These are phyloP conservation scores for Exophiala oligosperma DNA, from an alignment of 2,329 filamentous ascomycete species.

Conservation along the genomic window DNA sequence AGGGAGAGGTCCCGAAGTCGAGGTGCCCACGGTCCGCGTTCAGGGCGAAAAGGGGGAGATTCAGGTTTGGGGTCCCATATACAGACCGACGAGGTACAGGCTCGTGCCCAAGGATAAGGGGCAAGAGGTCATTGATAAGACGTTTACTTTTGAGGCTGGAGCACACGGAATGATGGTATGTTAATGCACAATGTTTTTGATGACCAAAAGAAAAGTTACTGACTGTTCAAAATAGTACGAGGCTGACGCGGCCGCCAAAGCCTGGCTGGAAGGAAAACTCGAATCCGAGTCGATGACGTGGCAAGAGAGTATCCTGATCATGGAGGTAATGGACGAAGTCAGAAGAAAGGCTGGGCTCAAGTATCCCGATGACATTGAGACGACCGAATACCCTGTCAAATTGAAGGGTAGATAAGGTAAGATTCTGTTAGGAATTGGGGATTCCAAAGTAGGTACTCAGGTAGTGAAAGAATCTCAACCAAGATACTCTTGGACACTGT, in stretches of 20 bases:
- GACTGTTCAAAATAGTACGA: slow-evolving; percentile 15
- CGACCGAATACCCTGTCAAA: slow-evolving; percentile 51
- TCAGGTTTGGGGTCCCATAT: slow-evolving; percentile 33
- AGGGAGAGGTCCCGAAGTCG: slow-evolving; percentile 20
- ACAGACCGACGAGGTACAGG: slow-evolving; percentile 58
- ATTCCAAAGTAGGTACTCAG: too few species aligned
- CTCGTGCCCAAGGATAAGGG: slow-evolving; percentile 68
- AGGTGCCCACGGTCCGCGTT: slow-evolving; percentile 30
- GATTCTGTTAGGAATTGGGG: too few species aligned
- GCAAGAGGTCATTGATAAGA: slow-evolving; percentile 30
- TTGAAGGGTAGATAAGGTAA: slow-evolving; percentile 4
- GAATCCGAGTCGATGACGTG: slow-evolving; percentile 80
- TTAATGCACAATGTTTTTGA: neutral
- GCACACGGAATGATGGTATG: slow-evolving; percentile 26
- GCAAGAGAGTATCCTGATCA: slow-evolving; percentile 79
- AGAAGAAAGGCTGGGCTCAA: slow-evolving; percentile 61
- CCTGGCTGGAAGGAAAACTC: slow-evolving; percentile 58
- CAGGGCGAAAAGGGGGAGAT: slow-evolving; percentile 32
- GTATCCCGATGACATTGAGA: slow-evolving; percentile 69
- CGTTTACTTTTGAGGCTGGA: slow-evolving; percentile 22
- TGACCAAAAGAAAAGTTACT: neutral
- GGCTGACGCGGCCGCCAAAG: slow-evolving; percentile 25
- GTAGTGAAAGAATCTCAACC: too few species aligned
- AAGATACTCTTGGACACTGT: too few species aligned
- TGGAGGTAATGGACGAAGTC: slow-evolving; percentile 78